Conservation (phyloP, 805 yeast genomes). For the Yarrowia bubula region DNA sequence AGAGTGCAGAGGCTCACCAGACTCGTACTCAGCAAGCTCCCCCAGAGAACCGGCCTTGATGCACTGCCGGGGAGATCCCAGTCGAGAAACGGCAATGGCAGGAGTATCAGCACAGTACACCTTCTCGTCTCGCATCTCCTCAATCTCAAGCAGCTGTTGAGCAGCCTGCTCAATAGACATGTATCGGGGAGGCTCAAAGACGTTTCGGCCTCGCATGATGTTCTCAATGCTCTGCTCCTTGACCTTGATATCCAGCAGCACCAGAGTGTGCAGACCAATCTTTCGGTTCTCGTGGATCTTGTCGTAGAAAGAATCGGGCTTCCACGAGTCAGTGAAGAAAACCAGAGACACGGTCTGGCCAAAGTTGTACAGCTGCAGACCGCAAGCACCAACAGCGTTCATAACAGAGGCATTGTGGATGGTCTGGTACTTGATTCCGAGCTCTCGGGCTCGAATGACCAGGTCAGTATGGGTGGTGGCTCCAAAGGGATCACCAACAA, state of each 20-base stretch:
- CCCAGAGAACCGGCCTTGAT: conserved; percentile 82
- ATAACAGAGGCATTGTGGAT: conserved; percentile 95
- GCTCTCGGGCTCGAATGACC: conserved; percentile 85
- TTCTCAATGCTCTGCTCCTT: conserved; percentile 95
- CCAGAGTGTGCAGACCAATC: conserved; percentile 87
- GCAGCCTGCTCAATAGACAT: conserved; percentile 92
- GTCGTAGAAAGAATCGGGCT: conserved; percentile 92
- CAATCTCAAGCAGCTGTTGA: conserved; percentile 81
- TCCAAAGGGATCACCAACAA: conserved; percentile 97
- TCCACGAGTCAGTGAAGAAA: conserved; percentile 92
- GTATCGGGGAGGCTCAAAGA: conserved; percentile 95
- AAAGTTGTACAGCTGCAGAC: conserved; percentile 87
- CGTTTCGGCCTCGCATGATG: conserved; percentile 85
- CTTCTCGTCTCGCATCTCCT: conserved; percentile 67
- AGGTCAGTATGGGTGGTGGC: conserved; percentile 98
- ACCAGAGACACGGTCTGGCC: conserved; percentile 98
- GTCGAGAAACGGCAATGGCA: conserved; percentile 86
- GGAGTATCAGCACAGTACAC: conserved; percentile 89
- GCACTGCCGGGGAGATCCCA: conserved; percentile 80
- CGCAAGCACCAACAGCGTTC: conserved; percentile 99
- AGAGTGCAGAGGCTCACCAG: conserved; percentile 94
- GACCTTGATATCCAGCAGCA: conserved; percentile 88
- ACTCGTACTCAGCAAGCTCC: conserved; percentile 76
- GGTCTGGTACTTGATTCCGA: conserved; percentile 71
- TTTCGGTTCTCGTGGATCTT: conserved; percentile 85